Conservation (phyloP, 306 rosid genomes). For the Lathyrus sativus region DNA sequence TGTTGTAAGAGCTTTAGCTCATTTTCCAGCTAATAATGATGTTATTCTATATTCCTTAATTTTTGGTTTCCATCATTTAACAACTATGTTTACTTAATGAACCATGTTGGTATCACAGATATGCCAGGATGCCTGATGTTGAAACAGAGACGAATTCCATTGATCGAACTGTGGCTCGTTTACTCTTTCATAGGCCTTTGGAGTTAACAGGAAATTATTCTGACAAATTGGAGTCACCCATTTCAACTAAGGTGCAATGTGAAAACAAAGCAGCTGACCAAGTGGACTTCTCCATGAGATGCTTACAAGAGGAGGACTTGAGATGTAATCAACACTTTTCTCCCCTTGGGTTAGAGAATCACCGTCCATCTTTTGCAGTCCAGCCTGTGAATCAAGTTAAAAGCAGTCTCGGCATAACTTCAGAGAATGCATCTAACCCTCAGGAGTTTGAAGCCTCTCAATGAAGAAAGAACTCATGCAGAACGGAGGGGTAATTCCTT, state of each 20-base stretch:
- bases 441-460: slow-evolving; percentile 62
- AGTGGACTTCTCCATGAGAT: slow-evolving; percentile 40
- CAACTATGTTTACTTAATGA: slow-evolving; percentile 30
- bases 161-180: slow-evolving; percentile 87
- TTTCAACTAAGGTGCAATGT: slow-evolving; percentile 47
- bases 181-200: slow-evolving; percentile 79
- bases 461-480: slow-evolving; percentile 43
- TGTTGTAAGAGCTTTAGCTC: too few relatives aligned
- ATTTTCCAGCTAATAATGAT: too few relatives aligned
- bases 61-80: not conserved
- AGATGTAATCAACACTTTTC: slow-evolving; percentile 43
- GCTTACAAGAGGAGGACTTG: slow-evolving; percentile 48
- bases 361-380: slow-evolving; percentile 41
- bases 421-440: slow-evolving; percentile 58
- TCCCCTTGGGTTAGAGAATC: slow-evolving; percentile 45
- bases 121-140: slow-evolving; percentile 51
- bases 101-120: slow-evolving; percentile 44
- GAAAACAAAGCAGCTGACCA: slow-evolving; percentile 45
- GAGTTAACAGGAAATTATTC: slow-evolving; percentile 54
- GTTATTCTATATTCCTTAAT: too few relatives aligned
- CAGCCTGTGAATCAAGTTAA: slow-evolving; percentile 46
- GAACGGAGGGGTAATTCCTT: slow-evolving; percentile 61
- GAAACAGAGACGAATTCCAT: slow-evolving; percentile 90
- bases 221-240: slow-evolving; percentile 52
- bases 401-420: slow-evolving; percentile 48